phyloP scores from a whole-genome alignment of 495 filamentous ascomycete genomes.

The Neurospora cerealis region DNA sequence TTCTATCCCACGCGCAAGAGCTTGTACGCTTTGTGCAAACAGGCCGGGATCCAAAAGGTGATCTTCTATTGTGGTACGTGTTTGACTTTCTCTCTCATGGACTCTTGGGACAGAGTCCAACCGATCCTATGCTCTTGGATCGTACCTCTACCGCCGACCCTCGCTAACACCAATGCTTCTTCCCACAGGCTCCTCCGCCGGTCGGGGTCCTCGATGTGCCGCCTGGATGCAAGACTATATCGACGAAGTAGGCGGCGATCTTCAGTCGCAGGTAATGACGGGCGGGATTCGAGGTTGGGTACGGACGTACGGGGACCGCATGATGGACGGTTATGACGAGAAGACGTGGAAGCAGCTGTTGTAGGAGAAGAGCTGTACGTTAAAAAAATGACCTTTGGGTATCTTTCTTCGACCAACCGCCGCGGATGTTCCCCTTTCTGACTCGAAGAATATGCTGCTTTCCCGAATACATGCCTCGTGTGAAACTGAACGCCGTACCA shows the following conservation, averaged over 20 bases:
- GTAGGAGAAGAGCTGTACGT: conserved; percentile 13
- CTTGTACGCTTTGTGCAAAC: conserved; percentile 31
- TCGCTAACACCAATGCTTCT: neutral
- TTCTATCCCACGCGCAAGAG: conserved; percentile 31
- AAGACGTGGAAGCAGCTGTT: conserved; percentile 32
- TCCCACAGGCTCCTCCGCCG: conserved; percentile 29
- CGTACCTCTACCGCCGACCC: neutral
- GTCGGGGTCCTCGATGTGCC: conserved; percentile 37
- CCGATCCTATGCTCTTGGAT: neutral
- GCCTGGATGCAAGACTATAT: conserved; percentile 40
- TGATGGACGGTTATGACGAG: conserved; percentile 40
- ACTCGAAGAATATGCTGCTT: neutral
- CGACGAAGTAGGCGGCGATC: conserved; percentile 18
- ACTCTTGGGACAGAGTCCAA: neutral
- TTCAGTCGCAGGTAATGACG: conserved; percentile 34
- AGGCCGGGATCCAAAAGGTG: conserved; percentile 33
- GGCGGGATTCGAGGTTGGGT: conserved; percentile 44
- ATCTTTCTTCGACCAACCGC: conserved; percentile 1
- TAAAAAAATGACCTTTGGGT: conserved; percentile 2
- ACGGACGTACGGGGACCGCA: conserved; percentile 29
- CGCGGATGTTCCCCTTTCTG: neutral
- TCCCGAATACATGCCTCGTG: neutral
- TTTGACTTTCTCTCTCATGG: neutral
- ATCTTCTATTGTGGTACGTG: conserved; percentile 41
- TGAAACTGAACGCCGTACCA: conserved; percentile 4